Conservation (phyloP, 2,329 filamentous ascomycete species). For the Pseudocercospora macadamiae region DNA sequence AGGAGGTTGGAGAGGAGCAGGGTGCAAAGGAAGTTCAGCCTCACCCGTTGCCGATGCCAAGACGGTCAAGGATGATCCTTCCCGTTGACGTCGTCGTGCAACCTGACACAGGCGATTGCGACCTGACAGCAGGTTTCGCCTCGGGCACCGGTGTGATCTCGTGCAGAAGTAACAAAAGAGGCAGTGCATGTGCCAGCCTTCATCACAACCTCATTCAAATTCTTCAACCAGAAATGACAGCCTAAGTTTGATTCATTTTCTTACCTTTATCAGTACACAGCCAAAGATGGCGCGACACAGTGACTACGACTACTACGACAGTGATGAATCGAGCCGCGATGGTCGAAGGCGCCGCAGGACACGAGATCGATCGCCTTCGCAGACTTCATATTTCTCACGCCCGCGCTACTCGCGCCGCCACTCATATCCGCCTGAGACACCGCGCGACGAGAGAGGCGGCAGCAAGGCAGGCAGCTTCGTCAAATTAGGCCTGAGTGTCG, state of each 20-base stretch:
- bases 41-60: too few species aligned
- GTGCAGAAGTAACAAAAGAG: not conserved
- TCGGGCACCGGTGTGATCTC: not conserved
- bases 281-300: constrained; percentile 10
- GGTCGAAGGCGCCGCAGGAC: constrained; percentile 8
- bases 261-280: not conserved
- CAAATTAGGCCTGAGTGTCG: constrained; percentile 16
- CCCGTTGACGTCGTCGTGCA: not conserved
- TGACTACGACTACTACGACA: constrained; percentile 13
- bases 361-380: constrained; percentile 11
- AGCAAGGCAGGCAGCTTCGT: constrained; percentile 16
- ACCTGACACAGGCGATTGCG: not conserved
- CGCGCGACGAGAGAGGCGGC: constrained; percentile 10
- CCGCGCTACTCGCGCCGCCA: constrained; percentile 6
- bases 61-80: constrained; percentile 1
- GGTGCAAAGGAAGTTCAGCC: too few species aligned
- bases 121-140: constrained; percentile 6
- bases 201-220: too few species aligned
- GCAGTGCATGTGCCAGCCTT: not conserved
- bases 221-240: constrained; percentile 3
- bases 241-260: constrained; percentile 1
- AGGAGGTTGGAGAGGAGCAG: too few species aligned
- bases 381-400: constrained; percentile 4
- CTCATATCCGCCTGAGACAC: constrained; percentile 7
- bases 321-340: constrained; percentile 15